Percentiles rank a stretch among this genome's conserved stretches.
Conservation (phyloP, 2,329 filamentous ascomycete species). For the Bimuria novae-zelandiae region DNA sequence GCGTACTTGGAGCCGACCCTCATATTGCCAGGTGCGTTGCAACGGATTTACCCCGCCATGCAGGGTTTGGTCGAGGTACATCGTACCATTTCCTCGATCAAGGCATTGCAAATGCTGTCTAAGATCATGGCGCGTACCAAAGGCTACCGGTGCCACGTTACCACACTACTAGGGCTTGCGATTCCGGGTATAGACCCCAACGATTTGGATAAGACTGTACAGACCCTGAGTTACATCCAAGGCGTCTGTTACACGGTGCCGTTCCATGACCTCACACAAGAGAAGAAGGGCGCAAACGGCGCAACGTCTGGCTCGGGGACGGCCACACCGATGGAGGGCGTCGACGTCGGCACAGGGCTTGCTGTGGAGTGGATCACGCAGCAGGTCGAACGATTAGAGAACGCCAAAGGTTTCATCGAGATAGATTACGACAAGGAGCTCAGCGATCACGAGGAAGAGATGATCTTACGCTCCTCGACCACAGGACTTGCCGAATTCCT, state of each 20-base stretch:
- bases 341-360: conserved; percentile 55
- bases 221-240: conserved; percentile 93
- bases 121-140: conserved; percentile 90
- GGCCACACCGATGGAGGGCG: conserved; percentile 40
- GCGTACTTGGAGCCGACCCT: conserved; percentile 89
- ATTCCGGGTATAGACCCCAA: conserved; percentile 97
- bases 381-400: conserved; percentile 92
- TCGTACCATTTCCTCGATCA: conserved; percentile 89
- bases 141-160: conserved; percentile 96
- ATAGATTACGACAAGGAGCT: conserved; percentile 84
- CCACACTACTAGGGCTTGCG: conserved; percentile 87
- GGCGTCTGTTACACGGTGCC: conserved; percentile 96
- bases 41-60: conserved; percentile 95
- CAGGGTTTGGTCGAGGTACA: conserved; percentile 97
- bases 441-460: conserved; percentile 81
- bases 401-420: conserved; percentile 80
- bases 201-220: conserved; percentile 93
- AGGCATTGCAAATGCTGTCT: conserved; percentile 88
- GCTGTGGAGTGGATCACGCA: conserved; percentile 93
- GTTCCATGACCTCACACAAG: conserved; percentile 78
- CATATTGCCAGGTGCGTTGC: conserved; percentile 88
- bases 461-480: conserved; percentile 89
- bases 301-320: conserved; percentile 27
- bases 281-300: conserved; percentile 34
- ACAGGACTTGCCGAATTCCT: conserved; percentile 93